Percentiles rank a stretch among this genome's conserved stretches.
Conservation (phyloP, 352 stramenopile species). For the Globisporangium iwayamae region DNA sequence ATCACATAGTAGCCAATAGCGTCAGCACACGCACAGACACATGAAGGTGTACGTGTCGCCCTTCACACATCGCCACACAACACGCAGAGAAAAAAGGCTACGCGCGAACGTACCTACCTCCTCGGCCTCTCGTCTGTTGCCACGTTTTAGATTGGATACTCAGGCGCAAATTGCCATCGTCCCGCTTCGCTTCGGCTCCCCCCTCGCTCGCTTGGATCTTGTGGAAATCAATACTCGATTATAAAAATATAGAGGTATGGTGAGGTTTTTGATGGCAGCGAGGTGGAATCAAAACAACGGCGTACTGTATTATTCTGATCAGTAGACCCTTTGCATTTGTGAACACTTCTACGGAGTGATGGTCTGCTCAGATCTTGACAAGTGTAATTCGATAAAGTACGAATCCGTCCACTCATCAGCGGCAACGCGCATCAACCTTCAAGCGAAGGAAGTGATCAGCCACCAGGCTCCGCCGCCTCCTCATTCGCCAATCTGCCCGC, state of each 20-base stretch:
- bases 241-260: background rate
- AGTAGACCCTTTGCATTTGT: background rate
- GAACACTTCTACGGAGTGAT: background rate
- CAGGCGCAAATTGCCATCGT: background rate
- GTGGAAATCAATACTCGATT: background rate
- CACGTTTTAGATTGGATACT: conserved; percentile 18
- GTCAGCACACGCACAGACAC: background rate
- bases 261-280: background rate
- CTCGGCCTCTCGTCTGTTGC: conserved; percentile 13
- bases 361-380: background rate
- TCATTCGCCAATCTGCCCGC: background rate
- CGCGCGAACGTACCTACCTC: background rate
- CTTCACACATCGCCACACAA: background rate
- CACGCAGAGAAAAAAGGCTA: background rate
- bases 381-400: background rate
- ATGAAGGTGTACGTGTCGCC: background rate
- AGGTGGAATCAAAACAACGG: background rate
- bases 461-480: background rate
- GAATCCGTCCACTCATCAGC: conserved; percentile 3
- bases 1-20: background rate
- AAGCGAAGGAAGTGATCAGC: conserved; percentile 4
- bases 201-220: background rate
- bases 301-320: background rate
- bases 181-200: background rate
- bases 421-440: background rate